Percentiles rank a stretch among this genome's conserved stretches.
Evolutionary conservation across 208 protist species (phyloP).

Genomic region (Leishmania aethiopica): DNA sequence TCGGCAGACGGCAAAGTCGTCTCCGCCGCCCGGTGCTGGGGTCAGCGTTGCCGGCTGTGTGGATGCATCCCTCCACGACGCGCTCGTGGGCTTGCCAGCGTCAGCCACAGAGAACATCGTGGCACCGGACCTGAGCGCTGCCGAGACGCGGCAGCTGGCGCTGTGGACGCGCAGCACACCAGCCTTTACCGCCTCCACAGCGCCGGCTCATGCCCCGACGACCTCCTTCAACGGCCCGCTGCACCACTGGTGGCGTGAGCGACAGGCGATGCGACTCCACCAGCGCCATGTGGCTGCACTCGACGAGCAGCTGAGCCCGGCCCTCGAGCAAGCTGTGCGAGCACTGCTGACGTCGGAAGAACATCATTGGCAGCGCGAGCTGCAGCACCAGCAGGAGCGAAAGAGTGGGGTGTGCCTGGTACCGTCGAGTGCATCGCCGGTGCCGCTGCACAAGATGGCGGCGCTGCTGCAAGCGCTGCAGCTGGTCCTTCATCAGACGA

Average conservation of each 20-base stretch:
- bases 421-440: conserved; percentile 16
- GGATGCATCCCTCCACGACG: background rate
- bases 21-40: background rate
- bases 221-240: conserved; percentile 24
- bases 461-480: conserved; percentile 48
- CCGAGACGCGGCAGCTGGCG: conserved; percentile 17
- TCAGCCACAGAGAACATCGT: conserved; percentile 5
- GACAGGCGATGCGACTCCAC: conserved; percentile 42
- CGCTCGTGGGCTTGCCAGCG: background rate
- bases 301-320: conserved; percentile 29
- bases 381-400: conserved; percentile 25
- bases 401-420: conserved; percentile 7
- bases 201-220: background rate
- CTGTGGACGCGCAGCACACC: conserved; percentile 18
- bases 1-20: background rate
- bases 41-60: background rate
- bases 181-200: background rate
- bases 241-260: conserved; percentile 62
- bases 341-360: conserved; percentile 62
- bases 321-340: conserved; percentile 47
- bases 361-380: conserved; percentile 38
- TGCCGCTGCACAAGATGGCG: conserved; percentile 52
- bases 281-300: conserved; percentile 34
- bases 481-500: conserved; percentile 44
- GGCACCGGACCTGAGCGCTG: conserved; percentile 7